Evolutionary conservation across 352 stramenopile species (phyloP).

Genomic region (Phytophthora kernoviae): DNA sequence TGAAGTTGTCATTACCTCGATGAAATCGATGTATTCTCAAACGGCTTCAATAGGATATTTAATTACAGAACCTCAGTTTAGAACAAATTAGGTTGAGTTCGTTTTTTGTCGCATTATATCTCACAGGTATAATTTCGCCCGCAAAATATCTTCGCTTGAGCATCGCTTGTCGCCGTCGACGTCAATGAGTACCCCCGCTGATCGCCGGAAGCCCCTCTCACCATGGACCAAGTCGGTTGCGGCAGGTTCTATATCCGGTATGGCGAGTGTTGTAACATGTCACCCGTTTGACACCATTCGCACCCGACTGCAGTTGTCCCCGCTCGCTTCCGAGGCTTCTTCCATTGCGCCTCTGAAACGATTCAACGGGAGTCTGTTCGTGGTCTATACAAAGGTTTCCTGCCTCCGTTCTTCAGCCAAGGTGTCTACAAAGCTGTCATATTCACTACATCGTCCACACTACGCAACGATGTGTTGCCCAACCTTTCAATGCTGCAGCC

Average conservation of each 20-base stretch:
- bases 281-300: constrained; percentile 89
- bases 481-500: constrained; percentile 36
- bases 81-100: too few relatives aligned
- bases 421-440: constrained; percentile 91
- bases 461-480: constrained; percentile 63
- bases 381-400: constrained; percentile 85
- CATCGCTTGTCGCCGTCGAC: neutral
- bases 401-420: constrained; percentile 88
- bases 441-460: constrained; percentile 72
- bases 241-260: constrained; percentile 79
- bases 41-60: too few relatives aligned
- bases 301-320: constrained; percentile 83
- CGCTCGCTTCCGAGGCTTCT: constrained; percentile 60
- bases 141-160: constrained; percentile 7
- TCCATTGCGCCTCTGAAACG: constrained; percentile 68
- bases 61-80: too few relatives aligned
- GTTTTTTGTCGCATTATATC: constrained; percentile 9
- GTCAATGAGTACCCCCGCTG: constrained; percentile 27
- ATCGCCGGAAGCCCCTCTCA: constrained; percentile 33
- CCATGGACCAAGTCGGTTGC: constrained; percentile 70
- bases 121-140: constrained; percentile 3
- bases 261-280: constrained; percentile 83
- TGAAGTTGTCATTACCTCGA: constrained; percentile 15
- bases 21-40: too few relatives aligned
- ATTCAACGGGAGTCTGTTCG: constrained; percentile 61